Conservation (phyloP, 768 basidiomycete species). For the Psilocybe subaeruginosa region DNA sequence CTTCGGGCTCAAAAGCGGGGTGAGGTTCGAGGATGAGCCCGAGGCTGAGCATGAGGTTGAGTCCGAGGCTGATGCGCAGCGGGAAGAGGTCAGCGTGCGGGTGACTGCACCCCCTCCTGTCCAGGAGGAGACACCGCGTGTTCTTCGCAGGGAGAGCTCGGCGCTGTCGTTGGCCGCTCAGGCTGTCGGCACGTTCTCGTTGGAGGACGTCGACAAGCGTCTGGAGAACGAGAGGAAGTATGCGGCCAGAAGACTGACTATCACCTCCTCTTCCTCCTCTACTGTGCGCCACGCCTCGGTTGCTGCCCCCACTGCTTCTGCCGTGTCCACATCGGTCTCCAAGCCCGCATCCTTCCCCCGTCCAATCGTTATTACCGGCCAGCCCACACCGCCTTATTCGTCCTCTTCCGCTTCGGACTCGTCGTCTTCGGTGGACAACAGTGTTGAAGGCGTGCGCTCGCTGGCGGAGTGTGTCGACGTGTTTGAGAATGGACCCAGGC, state of each 20-base stretch:
- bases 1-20: slow-evolving; percentile 26
- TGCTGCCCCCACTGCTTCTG: not conserved
- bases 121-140: not conserved
- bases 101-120: not conserved
- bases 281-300: slow-evolving; percentile 10
- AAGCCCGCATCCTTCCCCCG: slow-evolving; percentile 7
- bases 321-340: slow-evolving; percentile 3
- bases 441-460: slow-evolving; percentile 41
- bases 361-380: not conserved
- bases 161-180: slow-evolving; percentile 10
- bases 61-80: not conserved
- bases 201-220: slow-evolving; percentile 59
- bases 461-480: slow-evolving; percentile 81
- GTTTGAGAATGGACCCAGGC: slow-evolving; percentile 73
- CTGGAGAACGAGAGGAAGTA: slow-evolving; percentile 32
- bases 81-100: not conserved
- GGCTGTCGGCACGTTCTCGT: slow-evolving; percentile 44
- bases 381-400: slow-evolving; percentile 15
- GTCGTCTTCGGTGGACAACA: slow-evolving; percentile 13
- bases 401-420: slow-evolving; percentile 14
- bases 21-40: slow-evolving; percentile 31
- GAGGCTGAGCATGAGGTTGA: slow-evolving; percentile 10
- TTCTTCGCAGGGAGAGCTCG: slow-evolving; percentile 5
- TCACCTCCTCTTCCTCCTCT: slow-evolving; percentile 11
- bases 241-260: slow-evolving; percentile 30